These are phyloP conservation scores for Kwoniella mangroviensis DNA, from an alignment of 768 basidiomycete genomes.

Conservation along the genomic window DNA sequence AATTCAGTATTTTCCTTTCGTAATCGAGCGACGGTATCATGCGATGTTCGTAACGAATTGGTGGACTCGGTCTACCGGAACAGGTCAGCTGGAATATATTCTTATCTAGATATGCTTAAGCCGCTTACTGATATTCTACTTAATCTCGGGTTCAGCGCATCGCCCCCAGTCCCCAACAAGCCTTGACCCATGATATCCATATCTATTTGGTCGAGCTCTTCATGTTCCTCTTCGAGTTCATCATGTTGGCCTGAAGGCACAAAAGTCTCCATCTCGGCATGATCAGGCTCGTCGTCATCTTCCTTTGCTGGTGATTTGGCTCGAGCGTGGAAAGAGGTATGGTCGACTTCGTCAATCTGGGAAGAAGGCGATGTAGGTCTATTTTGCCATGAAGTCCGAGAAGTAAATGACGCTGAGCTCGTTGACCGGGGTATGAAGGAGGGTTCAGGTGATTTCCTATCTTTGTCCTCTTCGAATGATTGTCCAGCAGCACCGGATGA, in stretches of 20 bases:
- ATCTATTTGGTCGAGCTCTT: constrained; percentile 36
- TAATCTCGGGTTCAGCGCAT: constrained; percentile 36
- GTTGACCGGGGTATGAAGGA: background rate
- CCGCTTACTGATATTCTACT: constrained; percentile 41
- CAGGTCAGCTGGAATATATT: background rate
- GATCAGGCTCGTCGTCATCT: constrained; percentile 31
- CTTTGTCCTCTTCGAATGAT: constrained; percentile 20
- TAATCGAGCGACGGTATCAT: constrained; percentile 74
- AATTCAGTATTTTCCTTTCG: constrained; percentile 76
- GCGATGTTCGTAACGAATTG: constrained; percentile 68
- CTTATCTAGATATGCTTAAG: background rate
- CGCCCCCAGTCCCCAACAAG: constrained; percentile 9
- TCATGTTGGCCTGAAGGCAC: constrained; percentile 7
- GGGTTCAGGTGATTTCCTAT: constrained; percentile 20
- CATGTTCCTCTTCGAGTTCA: constrained; percentile 5
- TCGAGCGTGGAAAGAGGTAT: constrained; percentile 41
- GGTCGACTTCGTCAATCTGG: constrained; percentile 33
- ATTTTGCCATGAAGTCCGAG: constrained; percentile 21
- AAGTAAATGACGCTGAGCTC: constrained; percentile 18
- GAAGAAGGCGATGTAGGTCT: constrained; percentile 40
- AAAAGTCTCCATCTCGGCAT: constrained; percentile 17
- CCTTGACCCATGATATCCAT: constrained; percentile 31
- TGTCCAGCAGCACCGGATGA: constrained; percentile 28
- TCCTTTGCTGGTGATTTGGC: constrained; percentile 42
- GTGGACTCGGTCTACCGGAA: constrained; percentile 62